These are phyloP conservation scores for Aspergillus amoenus DNA, from an alignment of 2,329 filamentous ascomycete species.

Conservation along the genomic window DNA sequence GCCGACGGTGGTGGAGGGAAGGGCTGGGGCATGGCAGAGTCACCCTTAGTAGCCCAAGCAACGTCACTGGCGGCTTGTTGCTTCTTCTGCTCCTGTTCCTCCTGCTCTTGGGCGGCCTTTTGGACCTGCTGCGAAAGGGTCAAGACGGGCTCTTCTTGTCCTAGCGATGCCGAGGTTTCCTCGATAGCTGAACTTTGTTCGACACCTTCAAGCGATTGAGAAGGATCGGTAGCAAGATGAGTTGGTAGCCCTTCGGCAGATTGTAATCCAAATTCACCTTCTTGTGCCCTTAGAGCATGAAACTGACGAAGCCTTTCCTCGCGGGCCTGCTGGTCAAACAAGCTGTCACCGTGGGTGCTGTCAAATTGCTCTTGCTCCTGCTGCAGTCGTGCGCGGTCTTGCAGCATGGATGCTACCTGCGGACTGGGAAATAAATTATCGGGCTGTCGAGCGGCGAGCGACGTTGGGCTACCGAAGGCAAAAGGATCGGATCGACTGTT, in stretches of 20 bases:
- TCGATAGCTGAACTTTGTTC: conserved; percentile 11
- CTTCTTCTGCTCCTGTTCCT: conserved; percentile 30
- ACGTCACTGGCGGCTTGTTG: conserved; percentile 47
- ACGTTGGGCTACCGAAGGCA: conserved; percentile 49
- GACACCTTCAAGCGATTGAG: conserved; percentile 28
- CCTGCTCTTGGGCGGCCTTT: conserved; percentile 57
- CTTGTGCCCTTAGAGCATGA: conserved; percentile 71
- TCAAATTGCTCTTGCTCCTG: conserved; percentile 61
- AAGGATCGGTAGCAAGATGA: conserved; percentile 35
- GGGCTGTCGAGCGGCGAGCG: conserved; percentile 46
- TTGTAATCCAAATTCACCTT: conserved; percentile 53
- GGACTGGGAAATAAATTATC: conserved; percentile 52
- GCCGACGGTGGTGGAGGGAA: conserved; percentile 72
- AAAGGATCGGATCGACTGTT: conserved; percentile 49
- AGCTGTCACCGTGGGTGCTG: conserved; percentile 41
- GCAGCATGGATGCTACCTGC: conserved; percentile 60
- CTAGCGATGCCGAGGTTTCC: conserved; percentile 25
- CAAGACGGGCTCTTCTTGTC: conserved; percentile 52
- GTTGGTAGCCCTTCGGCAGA: conserved; percentile 43
- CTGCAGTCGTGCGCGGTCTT: conserved; percentile 60
- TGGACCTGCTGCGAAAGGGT: conserved; percentile 83
- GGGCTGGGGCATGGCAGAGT: conserved; percentile 64
- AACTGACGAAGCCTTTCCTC: conserved; percentile 80
- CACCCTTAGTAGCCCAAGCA: conserved; percentile 60
- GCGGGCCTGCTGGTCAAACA: conserved; percentile 52